Conservation (phyloP, 2,329 filamentous ascomycete species). For the Fusarium sp. region DNA sequence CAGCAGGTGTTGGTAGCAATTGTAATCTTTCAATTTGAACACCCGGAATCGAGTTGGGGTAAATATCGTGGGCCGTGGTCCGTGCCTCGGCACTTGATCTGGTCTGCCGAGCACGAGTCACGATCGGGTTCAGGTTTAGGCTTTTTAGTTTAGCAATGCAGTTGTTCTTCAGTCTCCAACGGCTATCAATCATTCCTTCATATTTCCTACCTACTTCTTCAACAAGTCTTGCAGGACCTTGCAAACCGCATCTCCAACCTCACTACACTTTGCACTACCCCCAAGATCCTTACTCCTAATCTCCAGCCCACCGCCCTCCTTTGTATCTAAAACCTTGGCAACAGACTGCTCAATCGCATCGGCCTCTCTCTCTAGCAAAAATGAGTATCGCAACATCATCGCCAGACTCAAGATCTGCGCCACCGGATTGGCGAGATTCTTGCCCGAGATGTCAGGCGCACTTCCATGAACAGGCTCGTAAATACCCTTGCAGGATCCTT, state of each 20-base stretch:
- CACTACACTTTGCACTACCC: conserved; percentile 68
- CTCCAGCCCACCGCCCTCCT: conserved; percentile 52
- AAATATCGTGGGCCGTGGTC: neutral
- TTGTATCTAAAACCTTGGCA: conserved; percentile 69
- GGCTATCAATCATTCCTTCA: no score
- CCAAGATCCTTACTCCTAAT: conserved; percentile 74
- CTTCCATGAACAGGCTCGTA: conserved; percentile 82
- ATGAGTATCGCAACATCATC: conserved; percentile 81
- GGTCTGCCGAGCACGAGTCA: neutral
- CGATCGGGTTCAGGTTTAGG: neutral
- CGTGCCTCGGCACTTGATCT: neutral
- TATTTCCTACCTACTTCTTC: neutral
- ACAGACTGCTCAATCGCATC: conserved; percentile 73
- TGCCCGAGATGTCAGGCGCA: conserved; percentile 78
- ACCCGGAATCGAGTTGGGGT: neutral
- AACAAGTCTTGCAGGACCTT: neutral
- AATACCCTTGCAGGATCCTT: conserved; percentile 70
- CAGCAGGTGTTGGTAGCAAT: neutral
- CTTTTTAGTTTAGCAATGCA: neutral
- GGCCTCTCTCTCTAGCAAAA: conserved; percentile 69
- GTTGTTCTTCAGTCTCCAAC: neutral
- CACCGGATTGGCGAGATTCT: conserved; percentile 78
- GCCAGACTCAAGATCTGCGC: conserved; percentile 76
- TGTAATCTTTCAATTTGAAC: neutral
- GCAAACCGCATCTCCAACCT: conserved; percentile 72